Evolutionary conservation across 345 rosid species (phyloP), one percentile per base, ranked within the genome.

Genomic region (Melaleuca alternifolia): DNA sequence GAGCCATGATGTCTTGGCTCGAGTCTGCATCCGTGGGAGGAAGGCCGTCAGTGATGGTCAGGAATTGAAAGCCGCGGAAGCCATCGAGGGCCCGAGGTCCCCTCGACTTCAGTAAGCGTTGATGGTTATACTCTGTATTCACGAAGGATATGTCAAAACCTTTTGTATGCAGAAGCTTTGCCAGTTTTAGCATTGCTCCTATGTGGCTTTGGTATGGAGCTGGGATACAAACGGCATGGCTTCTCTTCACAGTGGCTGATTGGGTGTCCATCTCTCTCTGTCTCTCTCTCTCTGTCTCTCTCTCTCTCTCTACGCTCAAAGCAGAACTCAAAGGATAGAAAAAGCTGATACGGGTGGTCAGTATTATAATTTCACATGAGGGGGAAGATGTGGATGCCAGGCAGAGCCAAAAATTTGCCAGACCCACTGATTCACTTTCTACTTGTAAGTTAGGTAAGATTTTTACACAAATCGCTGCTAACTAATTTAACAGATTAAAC

Each of bases 131-230:
- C n/a, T 82, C 85, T 11, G 84, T 82, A 46, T 54, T 82, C 21
- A 86, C 88, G 11, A 86, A 86, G 77, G 88, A 82, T 81, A 82
- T 48, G 81, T 86, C 50, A 57, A 82, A 86, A 11, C 88, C 85
- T 59, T 28, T 83, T 8, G n/a, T 20, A 28, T 82, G 81, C 2
- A 86, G 82, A 54, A 86, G 88, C 82, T 86, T 86, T 26, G 87
- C 85, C 50, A 86, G 54, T 54, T 86, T 48, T 30, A 86, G 81
- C 85, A 86, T 82, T 12, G 87, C 85, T n/a, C 75, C 44, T n/a
- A 82, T 57, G 77, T 86, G 87, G 85, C 87, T 82, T 62, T 86
- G 88, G 53, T 30, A 56, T 37, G 85, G 88, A 14, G 83, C 52
- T 51, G 88, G 88, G 21, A 86, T 20, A 51, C 85, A 83, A 23